A percentile compares a stretch with the other conserved stretches of the same genome.
These are phyloP conservation scores for Penicillium sp. DNA, from an alignment of 2,329 filamentous ascomycete genomes.

Conservation along the genomic window DNA sequence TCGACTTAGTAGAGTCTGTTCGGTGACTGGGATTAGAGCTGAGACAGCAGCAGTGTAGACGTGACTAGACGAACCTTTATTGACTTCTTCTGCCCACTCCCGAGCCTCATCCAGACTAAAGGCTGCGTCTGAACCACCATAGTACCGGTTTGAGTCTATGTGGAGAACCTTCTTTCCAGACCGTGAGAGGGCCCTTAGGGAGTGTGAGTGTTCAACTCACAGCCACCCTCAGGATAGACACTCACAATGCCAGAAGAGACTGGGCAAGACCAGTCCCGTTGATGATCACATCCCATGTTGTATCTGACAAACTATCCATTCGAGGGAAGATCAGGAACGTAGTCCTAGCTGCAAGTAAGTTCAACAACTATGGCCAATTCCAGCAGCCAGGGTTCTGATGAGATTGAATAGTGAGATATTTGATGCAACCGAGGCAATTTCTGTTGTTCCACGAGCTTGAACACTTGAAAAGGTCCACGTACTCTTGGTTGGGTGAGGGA, in stretches of 20 bases:
- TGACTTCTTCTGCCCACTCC: conserved; percentile 60
- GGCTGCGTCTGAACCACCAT: conserved; percentile 80
- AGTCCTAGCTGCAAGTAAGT: conserved; percentile 23
- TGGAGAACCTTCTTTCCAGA: conserved; percentile 90
- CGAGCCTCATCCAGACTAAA: conserved; percentile 79
- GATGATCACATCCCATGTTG: conserved; percentile 75
- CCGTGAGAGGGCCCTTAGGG: conserved; percentile 77
- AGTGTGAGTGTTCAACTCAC: conserved; percentile 50
- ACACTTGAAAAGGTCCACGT: not conserved
- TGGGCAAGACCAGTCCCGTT: conserved; percentile 73
- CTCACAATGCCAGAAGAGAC: conserved; percentile 73
- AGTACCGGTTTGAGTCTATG: conserved; percentile 81
- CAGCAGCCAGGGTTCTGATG: conserved; percentile 23
- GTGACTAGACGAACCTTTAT: conserved; percentile 33
- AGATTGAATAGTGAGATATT: conserved; percentile 14
- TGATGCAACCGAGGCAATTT: conserved; percentile 6
- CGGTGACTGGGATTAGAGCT: conserved; percentile 20
- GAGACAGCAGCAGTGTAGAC: conserved; percentile 6
- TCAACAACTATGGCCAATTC: conserved; percentile 14
- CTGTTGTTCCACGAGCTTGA: not conserved
- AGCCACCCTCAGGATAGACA: conserved; percentile 12
- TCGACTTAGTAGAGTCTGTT: conserved; percentile 35
- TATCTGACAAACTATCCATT: conserved; percentile 73
- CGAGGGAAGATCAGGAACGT: conserved; percentile 10
- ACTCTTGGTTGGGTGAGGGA: not conserved